Evolutionary conservation across 108 stramenopile species (phyloP).

Genomic region (Fragilariopsis cylindrus): DNA sequence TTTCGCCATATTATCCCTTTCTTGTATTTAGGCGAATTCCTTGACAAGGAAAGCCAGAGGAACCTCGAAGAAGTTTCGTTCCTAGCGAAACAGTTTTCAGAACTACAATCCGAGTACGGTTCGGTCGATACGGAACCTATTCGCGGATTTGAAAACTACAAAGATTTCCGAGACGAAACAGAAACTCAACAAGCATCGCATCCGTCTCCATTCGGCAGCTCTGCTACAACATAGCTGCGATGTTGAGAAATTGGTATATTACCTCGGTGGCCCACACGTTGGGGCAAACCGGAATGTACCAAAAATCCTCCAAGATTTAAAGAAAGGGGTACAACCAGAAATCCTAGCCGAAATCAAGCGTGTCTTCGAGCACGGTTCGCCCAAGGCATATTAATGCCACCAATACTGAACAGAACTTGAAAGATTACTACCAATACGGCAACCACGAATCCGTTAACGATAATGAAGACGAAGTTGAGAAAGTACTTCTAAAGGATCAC

Average conservation of each 20-base stretch:
- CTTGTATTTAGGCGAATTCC: background rate
- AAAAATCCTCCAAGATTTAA: background rate
- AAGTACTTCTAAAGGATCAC: slow-evolving; percentile 12
- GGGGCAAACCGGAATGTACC: background rate
- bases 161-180: background rate
- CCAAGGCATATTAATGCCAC: background rate
- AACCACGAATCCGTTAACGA: slow-evolving; percentile 15
- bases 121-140: background rate
- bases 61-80: background rate
- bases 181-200: background rate
- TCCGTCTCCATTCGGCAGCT: background rate
- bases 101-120: background rate
- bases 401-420: slow-evolving; percentile 18
- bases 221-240: background rate
- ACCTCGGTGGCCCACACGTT: slow-evolving; percentile 9
- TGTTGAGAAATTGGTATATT: background rate
- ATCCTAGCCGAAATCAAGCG: slow-evolving; percentile 4
- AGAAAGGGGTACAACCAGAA: background rate
- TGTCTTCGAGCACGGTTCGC: slow-evolving; percentile 4
- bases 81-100: too few relatives aligned
- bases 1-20: background rate
- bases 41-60: background rate
- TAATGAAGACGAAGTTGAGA: background rate
- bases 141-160: background rate
- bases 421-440: slow-evolving; percentile 16